phyloP scores from a whole-genome alignment of 768 basidiomycete species.

The Cyclocybe aegerita region DNA sequence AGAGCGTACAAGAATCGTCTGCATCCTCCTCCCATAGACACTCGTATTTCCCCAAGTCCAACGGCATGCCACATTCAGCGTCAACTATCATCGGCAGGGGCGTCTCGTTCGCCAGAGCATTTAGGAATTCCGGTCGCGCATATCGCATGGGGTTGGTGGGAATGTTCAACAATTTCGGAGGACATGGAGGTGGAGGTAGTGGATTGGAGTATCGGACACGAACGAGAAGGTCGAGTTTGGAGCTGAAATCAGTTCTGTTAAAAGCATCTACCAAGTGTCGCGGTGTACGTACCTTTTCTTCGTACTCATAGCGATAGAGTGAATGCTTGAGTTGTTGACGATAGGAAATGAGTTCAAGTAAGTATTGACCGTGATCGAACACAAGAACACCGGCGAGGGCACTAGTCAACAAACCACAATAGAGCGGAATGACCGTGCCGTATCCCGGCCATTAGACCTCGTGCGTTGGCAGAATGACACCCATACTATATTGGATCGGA shows the following conservation, averaged over 20 bases:
- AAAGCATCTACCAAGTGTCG: not conserved
- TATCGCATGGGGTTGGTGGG: slow-evolving; percentile 90
- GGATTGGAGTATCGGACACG: slow-evolving; percentile 94
- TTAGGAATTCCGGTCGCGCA: slow-evolving; percentile 81
- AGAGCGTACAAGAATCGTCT: slow-evolving; percentile 57
- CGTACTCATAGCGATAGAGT: slow-evolving; percentile 14
- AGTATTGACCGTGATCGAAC: not conserved
- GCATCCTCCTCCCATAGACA: slow-evolving; percentile 82
- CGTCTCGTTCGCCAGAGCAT: slow-evolving; percentile 75
- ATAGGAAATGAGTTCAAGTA: not conserved
- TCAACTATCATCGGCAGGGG: slow-evolving; percentile 96
- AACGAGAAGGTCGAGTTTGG: slow-evolving; percentile 88
- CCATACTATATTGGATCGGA: too few relatives aligned
- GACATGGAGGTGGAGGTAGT: slow-evolving; percentile 93
- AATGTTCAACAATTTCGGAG: slow-evolving; percentile 91
- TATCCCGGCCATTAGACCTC: too few relatives aligned
- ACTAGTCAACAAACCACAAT: slow-evolving; percentile 14
- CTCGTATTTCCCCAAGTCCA: slow-evolving; percentile 83
- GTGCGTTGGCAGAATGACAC: too few relatives aligned
- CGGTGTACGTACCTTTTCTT: slow-evolving; percentile 22
- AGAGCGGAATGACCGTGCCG: not conserved
- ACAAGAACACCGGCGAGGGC: not conserved
- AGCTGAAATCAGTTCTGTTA: slow-evolving; percentile 15
- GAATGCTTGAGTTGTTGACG: not conserved
- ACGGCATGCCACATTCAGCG: slow-evolving; percentile 94